Evolutionary conservation across 805 yeast species (phyloP).

Genomic region (Cyberlindnera americana): DNA sequence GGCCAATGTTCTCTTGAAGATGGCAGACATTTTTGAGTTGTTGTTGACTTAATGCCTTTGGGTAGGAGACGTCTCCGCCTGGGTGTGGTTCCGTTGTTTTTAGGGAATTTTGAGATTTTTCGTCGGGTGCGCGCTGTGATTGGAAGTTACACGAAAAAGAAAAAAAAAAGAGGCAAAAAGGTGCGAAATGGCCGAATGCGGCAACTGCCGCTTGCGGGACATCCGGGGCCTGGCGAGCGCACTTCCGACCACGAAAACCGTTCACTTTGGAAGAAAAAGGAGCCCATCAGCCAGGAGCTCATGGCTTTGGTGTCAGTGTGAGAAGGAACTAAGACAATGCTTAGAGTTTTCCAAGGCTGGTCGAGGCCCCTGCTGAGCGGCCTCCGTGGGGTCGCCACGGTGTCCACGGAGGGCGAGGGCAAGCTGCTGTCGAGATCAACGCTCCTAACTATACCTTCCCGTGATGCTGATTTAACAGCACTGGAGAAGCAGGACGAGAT

Average conservation of each 20-base stretch:
- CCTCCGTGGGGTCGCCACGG: background rate
- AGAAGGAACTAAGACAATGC: too few relatives aligned
- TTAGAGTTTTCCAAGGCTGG: background rate
- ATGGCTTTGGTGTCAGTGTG: too few relatives aligned
- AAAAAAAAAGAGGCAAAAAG: too few relatives aligned
- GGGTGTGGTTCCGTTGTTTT: constrained; percentile 3
- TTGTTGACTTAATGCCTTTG: background rate
- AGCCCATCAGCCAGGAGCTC: too few relatives aligned
- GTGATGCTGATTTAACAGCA: constrained; percentile 54
- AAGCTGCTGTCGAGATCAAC: constrained; percentile 14
- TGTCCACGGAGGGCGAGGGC: background rate
- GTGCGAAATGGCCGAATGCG: too few relatives aligned
- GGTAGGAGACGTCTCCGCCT: too few relatives aligned
- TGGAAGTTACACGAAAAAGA: background rate
- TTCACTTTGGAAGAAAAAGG: too few relatives aligned
- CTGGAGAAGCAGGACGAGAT: constrained; percentile 76
- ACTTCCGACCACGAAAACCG: too few relatives aligned
- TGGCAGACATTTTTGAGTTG: constrained; percentile 13
- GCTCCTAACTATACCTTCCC: constrained; percentile 37
- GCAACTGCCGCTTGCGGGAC: too few relatives aligned
- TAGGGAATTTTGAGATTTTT: too few relatives aligned
- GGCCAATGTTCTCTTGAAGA: constrained; percentile 58
- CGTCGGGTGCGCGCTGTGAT: too few relatives aligned
- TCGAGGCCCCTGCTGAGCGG: too few relatives aligned
- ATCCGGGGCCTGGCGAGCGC: constrained; percentile 1